phyloP scores from a whole-genome alignment of 2,329 filamentous ascomycete species.

The Penicillium frequentans region DNA sequence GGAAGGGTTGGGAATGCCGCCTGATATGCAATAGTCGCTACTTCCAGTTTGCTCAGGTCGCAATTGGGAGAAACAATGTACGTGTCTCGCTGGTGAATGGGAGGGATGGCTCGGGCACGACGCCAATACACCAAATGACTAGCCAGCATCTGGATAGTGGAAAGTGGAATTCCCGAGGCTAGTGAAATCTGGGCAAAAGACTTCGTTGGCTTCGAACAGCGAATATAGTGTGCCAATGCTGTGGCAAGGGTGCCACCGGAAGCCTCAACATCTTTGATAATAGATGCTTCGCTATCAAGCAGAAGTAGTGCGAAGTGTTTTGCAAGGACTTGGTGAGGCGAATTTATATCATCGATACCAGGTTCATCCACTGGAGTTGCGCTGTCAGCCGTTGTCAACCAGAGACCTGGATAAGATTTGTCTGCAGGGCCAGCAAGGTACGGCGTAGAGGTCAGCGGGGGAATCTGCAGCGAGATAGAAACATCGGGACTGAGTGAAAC shows the following conservation, averaged over 20 bases:
- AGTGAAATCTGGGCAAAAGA: constrained; percentile 70
- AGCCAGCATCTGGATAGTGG: constrained; percentile 82
- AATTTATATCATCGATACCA: constrained; percentile 57
- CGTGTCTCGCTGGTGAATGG: constrained; percentile 82
- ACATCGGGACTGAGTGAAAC: constrained; percentile 68
- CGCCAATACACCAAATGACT: constrained; percentile 96
- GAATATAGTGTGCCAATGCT: constrained; percentile 72
- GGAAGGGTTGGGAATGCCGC: constrained; percentile 80
- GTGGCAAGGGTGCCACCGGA: constrained; percentile 74
- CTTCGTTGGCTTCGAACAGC: constrained; percentile 60
- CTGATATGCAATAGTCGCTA: constrained; percentile 71
- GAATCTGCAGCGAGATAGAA: constrained; percentile 64
- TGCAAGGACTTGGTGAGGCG: constrained; percentile 62
- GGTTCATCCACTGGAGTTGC: constrained; percentile 68
- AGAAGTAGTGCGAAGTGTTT: constrained; percentile 86
- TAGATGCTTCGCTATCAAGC: constrained; percentile 76
- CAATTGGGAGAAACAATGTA: constrained; percentile 93
- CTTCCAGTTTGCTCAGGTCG: constrained; percentile 68
- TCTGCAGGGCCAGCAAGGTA: constrained; percentile 71
- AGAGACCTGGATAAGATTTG: constrained; percentile 70
- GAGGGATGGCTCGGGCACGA: constrained; percentile 85
- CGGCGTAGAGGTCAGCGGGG: constrained; percentile 64
- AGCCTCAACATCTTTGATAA: constrained; percentile 67
- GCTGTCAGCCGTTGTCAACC: constrained; percentile 83
- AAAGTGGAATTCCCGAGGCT: constrained; percentile 64